These are phyloP conservation scores for Petunia axillaris DNA, from an alignment of 257 asterid species.

Conservation along the genomic window DNA sequence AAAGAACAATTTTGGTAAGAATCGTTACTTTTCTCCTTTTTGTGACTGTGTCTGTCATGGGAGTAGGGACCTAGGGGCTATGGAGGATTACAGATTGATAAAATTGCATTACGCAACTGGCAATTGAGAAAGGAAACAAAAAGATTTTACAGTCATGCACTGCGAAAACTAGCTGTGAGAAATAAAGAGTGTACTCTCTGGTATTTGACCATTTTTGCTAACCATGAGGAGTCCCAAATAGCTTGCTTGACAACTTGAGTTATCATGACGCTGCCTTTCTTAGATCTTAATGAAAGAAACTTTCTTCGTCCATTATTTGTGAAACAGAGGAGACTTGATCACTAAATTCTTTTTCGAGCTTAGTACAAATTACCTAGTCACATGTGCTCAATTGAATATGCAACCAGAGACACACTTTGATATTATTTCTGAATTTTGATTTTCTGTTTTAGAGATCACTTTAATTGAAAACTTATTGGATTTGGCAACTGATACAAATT, in stretches of 20 bases:
- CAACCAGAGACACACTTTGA: slow-evolving; percentile 14
- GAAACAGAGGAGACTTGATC: slow-evolving; percentile 10
- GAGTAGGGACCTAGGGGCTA: slow-evolving; percentile 18
- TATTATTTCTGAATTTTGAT: slow-evolving; percentile 2
- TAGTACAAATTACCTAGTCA: not conserved
- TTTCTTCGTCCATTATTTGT: slow-evolving; percentile 9
- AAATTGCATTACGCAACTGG: slow-evolving; percentile 12
- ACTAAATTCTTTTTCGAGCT: not conserved
- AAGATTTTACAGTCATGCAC: not conserved
- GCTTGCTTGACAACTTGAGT: slow-evolving; percentile 16
- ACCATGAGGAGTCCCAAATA: not conserved
- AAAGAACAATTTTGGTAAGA: not conserved
- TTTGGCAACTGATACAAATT: not conserved
- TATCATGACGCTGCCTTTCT: not conserved
- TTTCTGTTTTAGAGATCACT: not conserved
- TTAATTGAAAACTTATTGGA: not conserved
- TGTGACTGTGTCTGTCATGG: slow-evolving; percentile 4
- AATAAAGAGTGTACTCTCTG: not conserved
- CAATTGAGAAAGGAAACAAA: not conserved
- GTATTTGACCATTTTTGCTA: slow-evolving; percentile 10
- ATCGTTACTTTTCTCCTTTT: not conserved
- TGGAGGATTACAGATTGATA: slow-evolving; percentile 16
- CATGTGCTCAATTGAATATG: slow-evolving; percentile 4
- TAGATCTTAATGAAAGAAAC: not conserved
- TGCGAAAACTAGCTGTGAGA: slow-evolving; percentile 5